Conservation (phyloP, 345 rosid species). For the Turnera subulata region DNA sequence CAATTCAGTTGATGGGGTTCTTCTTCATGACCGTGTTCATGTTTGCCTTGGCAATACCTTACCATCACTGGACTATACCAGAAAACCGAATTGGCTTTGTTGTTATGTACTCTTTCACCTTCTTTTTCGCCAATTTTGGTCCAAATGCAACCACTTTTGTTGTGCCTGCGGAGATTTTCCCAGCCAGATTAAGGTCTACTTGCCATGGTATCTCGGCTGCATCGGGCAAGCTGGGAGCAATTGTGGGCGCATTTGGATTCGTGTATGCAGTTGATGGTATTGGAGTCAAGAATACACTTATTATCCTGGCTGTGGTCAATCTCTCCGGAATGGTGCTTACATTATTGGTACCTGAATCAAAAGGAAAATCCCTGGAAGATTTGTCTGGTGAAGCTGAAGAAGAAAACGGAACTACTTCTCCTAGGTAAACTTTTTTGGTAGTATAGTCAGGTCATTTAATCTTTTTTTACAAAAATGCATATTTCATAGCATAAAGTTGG, state of each 20-base stretch:
- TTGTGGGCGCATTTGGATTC: constrained; percentile 72
- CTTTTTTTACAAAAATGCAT: too few species aligned
- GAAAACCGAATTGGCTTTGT: constrained; percentile 51
- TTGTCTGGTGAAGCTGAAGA: constrained; percentile 43
- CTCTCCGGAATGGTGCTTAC: constrained; percentile 40
- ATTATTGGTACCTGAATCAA: constrained; percentile 42
- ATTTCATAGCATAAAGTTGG: too few species aligned
- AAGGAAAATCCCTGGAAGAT: constrained; percentile 57
- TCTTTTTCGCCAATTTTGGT: constrained; percentile 78
- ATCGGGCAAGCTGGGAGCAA: constrained; percentile 64
- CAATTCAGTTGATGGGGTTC: constrained; percentile 61
- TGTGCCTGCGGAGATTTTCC: constrained; percentile 78
- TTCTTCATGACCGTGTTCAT: constrained; percentile 55
- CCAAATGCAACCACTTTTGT: constrained; percentile 79
- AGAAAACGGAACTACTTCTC: too few species aligned
- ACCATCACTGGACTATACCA: constrained; percentile 58
- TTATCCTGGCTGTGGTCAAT: constrained; percentile 37
- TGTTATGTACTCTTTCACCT: constrained; percentile 52
- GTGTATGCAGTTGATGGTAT: constrained; percentile 41
- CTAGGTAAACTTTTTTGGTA: too few species aligned
- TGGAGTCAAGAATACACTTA: constrained; percentile 42
- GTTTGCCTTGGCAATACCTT: constrained; percentile 61
- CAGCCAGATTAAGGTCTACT: constrained; percentile 68
- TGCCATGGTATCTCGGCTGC: constrained; percentile 84
- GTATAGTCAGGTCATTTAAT: too few species aligned